Percentiles rank a stretch among this genome's conserved stretches.
phyloP scores from a whole-genome alignment of 2,329 filamentous ascomycete species.

The Epichloe bromicola region DNA sequence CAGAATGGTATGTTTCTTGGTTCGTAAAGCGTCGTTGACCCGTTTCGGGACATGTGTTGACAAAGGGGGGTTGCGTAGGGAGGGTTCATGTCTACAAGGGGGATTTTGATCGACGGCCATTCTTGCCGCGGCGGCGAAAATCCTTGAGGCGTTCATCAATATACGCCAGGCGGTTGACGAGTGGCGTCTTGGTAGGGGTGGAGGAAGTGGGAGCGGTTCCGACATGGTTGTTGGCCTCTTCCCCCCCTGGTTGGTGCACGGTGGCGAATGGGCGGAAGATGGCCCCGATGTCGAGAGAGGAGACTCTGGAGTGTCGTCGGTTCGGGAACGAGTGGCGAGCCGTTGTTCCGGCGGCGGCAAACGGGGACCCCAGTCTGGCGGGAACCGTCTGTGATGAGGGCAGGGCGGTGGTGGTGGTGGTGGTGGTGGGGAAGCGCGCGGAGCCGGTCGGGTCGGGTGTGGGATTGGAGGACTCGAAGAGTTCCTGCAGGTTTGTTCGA shows the following conservation, averaged over 20 bases:
- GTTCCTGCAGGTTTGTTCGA: slow-evolving; percentile 27
- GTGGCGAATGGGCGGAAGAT: slow-evolving; percentile 43
- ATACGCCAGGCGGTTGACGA: slow-evolving; percentile 41
- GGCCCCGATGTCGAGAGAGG: slow-evolving; percentile 30
- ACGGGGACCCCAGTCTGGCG: slow-evolving; percentile 46
- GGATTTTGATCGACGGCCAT: slow-evolving; percentile 34
- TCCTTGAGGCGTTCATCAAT: slow-evolving; percentile 45
- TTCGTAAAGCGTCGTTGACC: slow-evolving; percentile 11
- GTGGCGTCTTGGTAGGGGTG: slow-evolving; percentile 26
- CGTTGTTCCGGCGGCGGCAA: slow-evolving; percentile 32
- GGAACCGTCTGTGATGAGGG: slow-evolving; percentile 22
- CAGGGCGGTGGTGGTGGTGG: slow-evolving; percentile 6
- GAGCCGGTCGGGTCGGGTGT: not conserved
- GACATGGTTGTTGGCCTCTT: not conserved
- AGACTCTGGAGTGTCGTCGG: slow-evolving; percentile 35
- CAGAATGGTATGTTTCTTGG: not conserved
- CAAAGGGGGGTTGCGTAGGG: not conserved
- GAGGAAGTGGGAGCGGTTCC: slow-evolving; percentile 8
- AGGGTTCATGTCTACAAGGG: slow-evolving; percentile 22
- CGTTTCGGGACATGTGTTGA: not conserved
- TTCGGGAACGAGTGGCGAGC: slow-evolving; percentile 53
- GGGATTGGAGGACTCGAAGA: slow-evolving; percentile 22
- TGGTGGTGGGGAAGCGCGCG: slow-evolving; percentile 1
- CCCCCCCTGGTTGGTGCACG: slow-evolving; percentile 28
- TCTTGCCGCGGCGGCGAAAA: slow-evolving; percentile 31